phyloP scores from a whole-genome alignment of 306 rosid species.

The Quercus alba region DNA sequence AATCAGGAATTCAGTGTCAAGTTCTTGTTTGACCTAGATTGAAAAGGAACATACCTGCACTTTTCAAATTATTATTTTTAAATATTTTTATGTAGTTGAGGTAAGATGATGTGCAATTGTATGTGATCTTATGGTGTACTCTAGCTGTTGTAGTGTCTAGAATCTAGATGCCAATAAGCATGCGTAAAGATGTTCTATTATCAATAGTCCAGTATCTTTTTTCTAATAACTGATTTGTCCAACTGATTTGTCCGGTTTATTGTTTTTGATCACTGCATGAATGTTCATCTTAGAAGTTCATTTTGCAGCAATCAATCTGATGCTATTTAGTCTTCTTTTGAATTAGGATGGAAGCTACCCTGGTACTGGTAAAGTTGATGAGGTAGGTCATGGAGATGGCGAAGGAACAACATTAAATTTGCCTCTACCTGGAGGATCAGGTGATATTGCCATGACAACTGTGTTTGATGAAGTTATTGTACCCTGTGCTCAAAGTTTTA shows the following conservation, averaged over 20 bases:
- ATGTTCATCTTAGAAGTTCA: neutral
- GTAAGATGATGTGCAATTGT: neutral
- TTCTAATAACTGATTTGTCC: too few relatives aligned
- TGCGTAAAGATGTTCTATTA: neutral
- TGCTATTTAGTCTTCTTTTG: slow-evolving; percentile 2
- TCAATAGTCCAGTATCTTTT: too few relatives aligned
- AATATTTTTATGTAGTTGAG: neutral
- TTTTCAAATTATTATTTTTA: neutral
- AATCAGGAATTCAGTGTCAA: too few relatives aligned
- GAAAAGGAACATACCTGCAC: neutral
- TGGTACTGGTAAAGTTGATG: slow-evolving; percentile 85
- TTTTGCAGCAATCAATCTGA: neutral
- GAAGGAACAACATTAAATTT: slow-evolving; percentile 90
- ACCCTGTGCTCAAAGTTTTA: slow-evolving; percentile 85
- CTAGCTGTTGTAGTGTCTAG: neutral
- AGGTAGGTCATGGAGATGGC: slow-evolving; percentile 77
- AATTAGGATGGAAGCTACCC: slow-evolving; percentile 92
- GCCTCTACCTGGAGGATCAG: slow-evolving; percentile 96
- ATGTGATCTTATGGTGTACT: neutral
- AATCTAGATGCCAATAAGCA: neutral
- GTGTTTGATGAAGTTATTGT: slow-evolving; percentile 84
- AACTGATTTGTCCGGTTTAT: neutral
- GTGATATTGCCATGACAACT: slow-evolving; percentile 69
- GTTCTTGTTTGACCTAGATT: neutral
- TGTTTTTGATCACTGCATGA: neutral